Base-by-base conservation (phyloP, 768 basidiomycete species). In the Cystobasidium ongulense region DNA sequence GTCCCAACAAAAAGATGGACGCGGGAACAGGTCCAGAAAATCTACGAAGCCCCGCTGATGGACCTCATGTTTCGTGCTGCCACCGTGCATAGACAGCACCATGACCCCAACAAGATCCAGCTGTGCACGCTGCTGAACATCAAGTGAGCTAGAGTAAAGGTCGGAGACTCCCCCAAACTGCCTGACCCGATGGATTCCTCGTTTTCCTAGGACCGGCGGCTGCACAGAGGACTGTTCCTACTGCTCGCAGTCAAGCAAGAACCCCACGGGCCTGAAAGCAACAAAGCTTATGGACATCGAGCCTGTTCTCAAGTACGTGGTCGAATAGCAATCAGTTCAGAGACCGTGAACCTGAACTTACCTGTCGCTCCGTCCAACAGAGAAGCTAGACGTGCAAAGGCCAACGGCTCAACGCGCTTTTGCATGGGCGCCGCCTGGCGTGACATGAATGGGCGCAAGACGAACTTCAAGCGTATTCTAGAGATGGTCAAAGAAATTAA, bases 401-500 rank as follows among this genome's bases (percentile, higher is more conserved):
- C 85, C 77, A 98, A 97, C 80, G 95, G 95, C 38, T 93, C 91
- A 80, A 98, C 95, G 23, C 86, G 95, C 31, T 98, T 98, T 83
- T 98, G 95, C 81, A 98, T 97, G 95, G 95, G 95, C 73, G 94
- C 95, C 2, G 95, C 95, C 4, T 99, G 95, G 95, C 85, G 95
- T 76, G 95, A 96, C 80, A 86, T 97, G 71, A 87, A 90, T 11
- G 92, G 95, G 1, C 86, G 91, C 76, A 96, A 95, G 81, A 86
- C 90, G 52, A 93, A 94, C 0, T 98, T 98, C 76, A 91, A 96
- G 80, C 86, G 87, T 78, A 97, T 98, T 78, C 83, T 98, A 76
- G 84, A 87, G 76, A 98, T 98, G 93, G 94, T 98, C 50, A 80
- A 78, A 63, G 83, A 83, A 66, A 82, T 84, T 41, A 74, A 80